Base-by-base conservation (phyloP, 2,329 filamentous ascomycete genomes). In the Arachnomyces sp. region DNA sequence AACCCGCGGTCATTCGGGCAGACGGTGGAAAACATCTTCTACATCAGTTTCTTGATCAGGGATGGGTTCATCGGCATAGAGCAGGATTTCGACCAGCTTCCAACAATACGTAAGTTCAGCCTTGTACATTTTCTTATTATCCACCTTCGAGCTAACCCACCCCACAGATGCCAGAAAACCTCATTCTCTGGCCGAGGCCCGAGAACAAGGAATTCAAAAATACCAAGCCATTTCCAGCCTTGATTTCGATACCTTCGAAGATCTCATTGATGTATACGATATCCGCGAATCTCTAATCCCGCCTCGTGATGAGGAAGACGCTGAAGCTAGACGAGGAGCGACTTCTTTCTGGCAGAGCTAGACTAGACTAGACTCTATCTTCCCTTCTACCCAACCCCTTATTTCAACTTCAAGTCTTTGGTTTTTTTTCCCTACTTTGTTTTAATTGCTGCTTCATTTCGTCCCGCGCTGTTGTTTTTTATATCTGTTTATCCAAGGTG, bases 21-120 rank as follows among this genome's bases (percentile, higher is more conserved):
- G 62, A 94, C 88, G 0, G 81, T 98, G 5, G 92, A 98, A 59
- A 98, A 98, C 53, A 71, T 98, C 53, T 98, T 98, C 62, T 96
- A 96, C 59, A 77, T 94, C 51, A 93, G 86, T 58, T 98, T 98
- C 56, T 67, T 98, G 45, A 87, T 96, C 44, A 79, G 85, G 43
- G 92, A 98, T 63, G 88, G 88, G 8, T 78, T 76, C 44, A 76
- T 88, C 4, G 78, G 77, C 28, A 72, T 98, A n/a, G 71, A 76
- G 2, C 74, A 79, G 41, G 89, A 95, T 54, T 73, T 79, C 9
- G 67, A 82, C 44, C 80, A 76, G 1, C 66, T 94, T 31, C 89
- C 89, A n/a, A 79, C 86, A 15, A 63, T 96, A 36, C 71, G 88
- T 94, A 71, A 70, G 83, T 73, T 33, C 8, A 11, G n/a, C 20